Evolutionary conservation across 768 basidiomycete species (phyloP), one percentile per base, ranked within the genome.

Genomic region (Astraeus odoratus): DNA sequence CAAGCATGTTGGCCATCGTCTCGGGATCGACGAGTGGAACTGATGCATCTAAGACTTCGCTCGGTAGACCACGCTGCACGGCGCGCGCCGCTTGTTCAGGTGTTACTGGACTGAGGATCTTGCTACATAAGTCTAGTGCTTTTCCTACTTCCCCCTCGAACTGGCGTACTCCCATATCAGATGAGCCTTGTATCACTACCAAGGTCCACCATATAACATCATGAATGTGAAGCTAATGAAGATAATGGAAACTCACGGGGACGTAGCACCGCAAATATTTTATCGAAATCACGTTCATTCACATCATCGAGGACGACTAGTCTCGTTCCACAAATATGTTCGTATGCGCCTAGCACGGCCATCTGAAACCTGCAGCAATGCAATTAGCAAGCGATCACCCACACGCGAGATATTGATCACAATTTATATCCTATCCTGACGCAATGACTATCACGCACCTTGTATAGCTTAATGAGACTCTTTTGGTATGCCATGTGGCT

Each of bases 101-200:
- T 8, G 76, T 71, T 2, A 80, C 82, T 6, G 86, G 83, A 47
- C 72, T 76, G 67, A 85, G 86, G 12, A 86, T 71, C 50, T 80
- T 77, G 39, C 80, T 74, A 57, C 85, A 87, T 58, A 89, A 89
- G 60, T 87, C 82, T 19, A 89, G 71, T 15, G 86, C 83, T 46
- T 72, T 78, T 51, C 86, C 81, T 1, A 89, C 72, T 60, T 89
- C 86, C 38, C 67, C 70, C 61, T 85, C 86, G 3, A 83, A 85
- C 26, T 88, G 71, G 13, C 73, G 76, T 25, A 69, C 66, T 12
- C 86, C 86, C 74, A 87, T 79, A 49, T 89, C 86, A 0, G 80
- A 80, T 35, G 80, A 81, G 5, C 86, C 86, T 61, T 88, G 86
- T 29, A 88, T 87, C 23, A 89, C 86, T 88, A 47, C 13, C 19